Evolutionary conservation across 805 yeast species (phyloP), one percentile per base, ranked within the genome.

Genomic region (Myxozyma udenii): DNA sequence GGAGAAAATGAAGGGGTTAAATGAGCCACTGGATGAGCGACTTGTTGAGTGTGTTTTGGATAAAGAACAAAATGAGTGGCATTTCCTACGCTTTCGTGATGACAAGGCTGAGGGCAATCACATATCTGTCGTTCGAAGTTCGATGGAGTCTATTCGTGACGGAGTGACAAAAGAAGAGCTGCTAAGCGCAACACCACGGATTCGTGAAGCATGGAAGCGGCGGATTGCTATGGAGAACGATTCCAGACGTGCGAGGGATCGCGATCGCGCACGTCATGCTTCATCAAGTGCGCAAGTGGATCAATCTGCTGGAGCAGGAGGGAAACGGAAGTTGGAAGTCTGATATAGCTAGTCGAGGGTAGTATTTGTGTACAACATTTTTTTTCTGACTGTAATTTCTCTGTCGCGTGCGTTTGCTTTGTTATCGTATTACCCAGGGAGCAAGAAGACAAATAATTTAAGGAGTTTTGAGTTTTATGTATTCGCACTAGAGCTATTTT

Each of bases 51-150:
- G 93, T 57, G 76, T 85, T 48, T 79, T 82, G 64, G 85, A 82
- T 55, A 71, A 72, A 22, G 75, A 77, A 42, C 70, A 70, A 19
- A 84, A 84, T 2, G 78, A 76, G 41, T 93, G 98, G 98, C 80
- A 80, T 53, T 75, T 87, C 73, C 67, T 91, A 51, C 75, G 99
- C 54, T 93, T 91, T 68, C 77, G 99, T 66, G 96, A 93, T 70
- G 99, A 93, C 68, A 93, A 93, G 65, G 69, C 78, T 16, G 84
- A 86, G 64, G 98, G 95, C 6, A 93, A 93, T 67, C 95, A 88
- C 67, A 68, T 81, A 14, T 74, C 81, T 11, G 89, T 87, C 22
- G 96, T 90, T 4, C 81, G 81, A 54, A 91, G 85, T 64, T 89
- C 93, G 30, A 70, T 91, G 41, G 80, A 82, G 57, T 84, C 95